Conservation (phyloP, 805 yeast species). For the Yamadazyma olivae region DNA sequence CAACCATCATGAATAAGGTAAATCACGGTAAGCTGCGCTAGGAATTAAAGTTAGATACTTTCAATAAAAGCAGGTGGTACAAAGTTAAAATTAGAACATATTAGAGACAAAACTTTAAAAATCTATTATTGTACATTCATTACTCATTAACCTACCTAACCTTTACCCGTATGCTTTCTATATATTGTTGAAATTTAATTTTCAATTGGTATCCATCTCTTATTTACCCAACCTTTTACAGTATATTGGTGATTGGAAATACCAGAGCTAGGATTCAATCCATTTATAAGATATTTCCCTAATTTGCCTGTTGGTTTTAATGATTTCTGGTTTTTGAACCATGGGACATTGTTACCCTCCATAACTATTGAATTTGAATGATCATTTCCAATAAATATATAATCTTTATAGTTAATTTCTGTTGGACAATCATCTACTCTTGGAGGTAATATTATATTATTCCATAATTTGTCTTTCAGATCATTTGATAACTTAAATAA, state of each 20-base stretch:
- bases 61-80: too few relatives aligned
- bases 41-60: too few relatives aligned
- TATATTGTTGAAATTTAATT: too few relatives aligned
- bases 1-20: too few relatives aligned
- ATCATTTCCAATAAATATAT: constrained; percentile 22
- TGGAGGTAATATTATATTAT: constrained; percentile 50
- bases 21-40: too few relatives aligned
- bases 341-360: constrained; percentile 23
- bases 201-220: constrained; percentile 49
- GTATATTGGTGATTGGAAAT: constrained; percentile 44
- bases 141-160: too few relatives aligned
- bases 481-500: constrained; percentile 34
- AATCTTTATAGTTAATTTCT: constrained; percentile 18
- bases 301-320: constrained; percentile 37
- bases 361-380: constrained; percentile 12
- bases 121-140: too few relatives aligned
- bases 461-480: constrained; percentile 52
- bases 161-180: too few relatives aligned
- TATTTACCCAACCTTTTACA: constrained; percentile 49
- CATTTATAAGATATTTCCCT: constrained; percentile 22
- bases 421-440: constrained; percentile 38
- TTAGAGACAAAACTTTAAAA: too few relatives aligned
- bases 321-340: constrained; percentile 16
- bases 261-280: constrained; percentile 36
- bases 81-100: too few relatives aligned